phyloP scores from a whole-genome alignment of 2,329 filamentous ascomycete species.

The Cladosporium sp. region DNA sequence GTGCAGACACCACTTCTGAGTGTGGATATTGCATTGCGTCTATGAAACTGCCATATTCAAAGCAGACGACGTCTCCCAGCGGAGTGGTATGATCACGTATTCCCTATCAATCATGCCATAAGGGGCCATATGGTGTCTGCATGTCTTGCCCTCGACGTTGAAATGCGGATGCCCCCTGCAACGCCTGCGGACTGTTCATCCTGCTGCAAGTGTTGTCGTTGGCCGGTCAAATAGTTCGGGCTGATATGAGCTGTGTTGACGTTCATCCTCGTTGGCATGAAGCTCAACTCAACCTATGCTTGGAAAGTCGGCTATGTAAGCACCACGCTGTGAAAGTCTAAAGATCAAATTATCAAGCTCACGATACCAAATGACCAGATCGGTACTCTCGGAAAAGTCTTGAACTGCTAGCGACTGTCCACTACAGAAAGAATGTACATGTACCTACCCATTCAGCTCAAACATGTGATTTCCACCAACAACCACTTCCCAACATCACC shows the following conservation, averaged over 20 bases:
- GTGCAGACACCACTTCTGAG: no score
- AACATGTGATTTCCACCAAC: no score
- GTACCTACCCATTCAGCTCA: no score
- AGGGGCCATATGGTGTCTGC: not conserved
- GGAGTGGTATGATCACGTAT: no score
- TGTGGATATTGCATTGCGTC: not conserved
- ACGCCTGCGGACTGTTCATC: not conserved
- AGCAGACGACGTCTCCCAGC: not conserved
- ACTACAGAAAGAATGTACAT: not conserved
- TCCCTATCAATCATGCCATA: not conserved
- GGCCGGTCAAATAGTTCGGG: not conserved
- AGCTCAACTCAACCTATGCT: not conserved
- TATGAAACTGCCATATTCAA: not conserved
- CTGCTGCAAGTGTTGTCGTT: not conserved
- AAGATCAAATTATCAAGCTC: not conserved
- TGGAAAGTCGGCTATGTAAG: not conserved
- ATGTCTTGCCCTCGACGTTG: conserved; percentile 1
- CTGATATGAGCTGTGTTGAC: not conserved
- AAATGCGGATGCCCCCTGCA: not conserved
- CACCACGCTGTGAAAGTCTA: no score
- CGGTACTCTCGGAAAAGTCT: not conserved
- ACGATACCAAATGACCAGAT: not conserved
- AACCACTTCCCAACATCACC: no score
- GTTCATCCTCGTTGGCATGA: not conserved
- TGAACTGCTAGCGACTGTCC: not conserved